Conservation (phyloP, 2,329 filamentous ascomycete species). For the Fusarium sp. region DNA sequence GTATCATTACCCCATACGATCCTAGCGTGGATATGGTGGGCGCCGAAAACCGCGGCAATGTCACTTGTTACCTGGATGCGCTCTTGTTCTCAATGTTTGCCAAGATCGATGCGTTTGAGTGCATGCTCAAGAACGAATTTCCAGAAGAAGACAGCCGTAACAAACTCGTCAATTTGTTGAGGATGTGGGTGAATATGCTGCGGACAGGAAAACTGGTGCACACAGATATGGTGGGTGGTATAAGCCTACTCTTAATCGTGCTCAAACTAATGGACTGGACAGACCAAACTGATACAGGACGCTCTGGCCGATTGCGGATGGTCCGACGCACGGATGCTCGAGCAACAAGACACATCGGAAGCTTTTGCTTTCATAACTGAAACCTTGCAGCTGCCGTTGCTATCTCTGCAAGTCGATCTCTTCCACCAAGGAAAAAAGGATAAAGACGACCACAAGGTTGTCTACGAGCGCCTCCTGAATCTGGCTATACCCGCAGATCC, state of each 20-base stretch:
- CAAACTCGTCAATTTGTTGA: constrained; percentile 81
- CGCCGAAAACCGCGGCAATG: constrained; percentile 84
- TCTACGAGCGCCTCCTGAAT: constrained; percentile 91
- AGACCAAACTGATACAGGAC: constrained; percentile 88
- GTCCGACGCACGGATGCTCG: constrained; percentile 80
- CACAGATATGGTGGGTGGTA: constrained; percentile 77
- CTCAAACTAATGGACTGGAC: constrained; percentile 46
- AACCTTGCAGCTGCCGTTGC: constrained; percentile 85
- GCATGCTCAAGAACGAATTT: constrained; percentile 86
- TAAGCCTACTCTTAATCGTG: neutral
- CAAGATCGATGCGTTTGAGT: constrained; percentile 89
- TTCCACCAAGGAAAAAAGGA: constrained; percentile 91
- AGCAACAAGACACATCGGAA: constrained; percentile 95
- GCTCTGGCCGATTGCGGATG: constrained; percentile 88
- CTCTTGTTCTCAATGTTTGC: constrained; percentile 97
- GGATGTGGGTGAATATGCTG: constrained; percentile 94
- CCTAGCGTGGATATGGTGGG: constrained; percentile 80
- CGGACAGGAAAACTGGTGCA: constrained; percentile 87
- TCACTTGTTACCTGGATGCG: constrained; percentile 96
- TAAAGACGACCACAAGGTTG: constrained; percentile 91
- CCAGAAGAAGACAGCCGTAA: constrained; percentile 75
- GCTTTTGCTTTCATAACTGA: constrained; percentile 96
- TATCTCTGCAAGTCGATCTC: constrained; percentile 93
- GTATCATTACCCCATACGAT: constrained; percentile 81
- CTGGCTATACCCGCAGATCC: constrained; percentile 86